Conservation (phyloP, 345 rosid genomes). For the Euclidium syriacum region DNA sequence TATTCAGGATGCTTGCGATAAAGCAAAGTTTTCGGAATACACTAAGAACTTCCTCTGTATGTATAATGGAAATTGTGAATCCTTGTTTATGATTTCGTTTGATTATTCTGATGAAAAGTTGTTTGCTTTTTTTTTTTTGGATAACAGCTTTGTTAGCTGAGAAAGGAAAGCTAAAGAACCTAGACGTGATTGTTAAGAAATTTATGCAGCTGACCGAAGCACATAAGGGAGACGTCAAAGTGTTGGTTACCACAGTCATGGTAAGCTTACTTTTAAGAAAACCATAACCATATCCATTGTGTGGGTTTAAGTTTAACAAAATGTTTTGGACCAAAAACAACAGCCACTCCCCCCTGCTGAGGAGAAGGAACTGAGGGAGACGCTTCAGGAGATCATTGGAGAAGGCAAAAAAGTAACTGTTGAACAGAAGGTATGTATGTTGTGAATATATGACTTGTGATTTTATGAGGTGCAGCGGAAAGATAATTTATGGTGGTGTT, state of each 20-base stretch:
- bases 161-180: slow-evolving; percentile 61
- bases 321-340: slow-evolving; percentile 40
- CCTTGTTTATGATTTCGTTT: background rate
- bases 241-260: slow-evolving; percentile 67
- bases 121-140: slow-evolving; percentile 4
- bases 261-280: slow-evolving; percentile 42
- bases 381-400: slow-evolving; percentile 72
- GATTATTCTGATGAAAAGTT: background rate
- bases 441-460: background rate
- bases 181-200: slow-evolving; percentile 61
- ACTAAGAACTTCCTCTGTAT: slow-evolving; percentile 87
- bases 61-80: background rate
- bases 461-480: no score
- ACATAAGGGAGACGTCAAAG: slow-evolving; percentile 77
- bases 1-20: slow-evolving; percentile 45
- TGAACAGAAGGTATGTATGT: slow-evolving; percentile 68
- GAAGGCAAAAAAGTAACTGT: slow-evolving; percentile 67
- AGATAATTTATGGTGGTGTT: background rate
- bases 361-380: slow-evolving; percentile 80
- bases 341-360: slow-evolving; percentile 86
- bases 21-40: slow-evolving; percentile 63
- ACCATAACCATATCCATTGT: background rate
- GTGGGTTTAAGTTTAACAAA: background rate
- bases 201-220: slow-evolving; percentile 75
- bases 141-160: slow-evolving; percentile 66